Percentiles rank a stretch among this genome's conserved stretches.
These are phyloP conservation scores for Entomortierella lignicola DNA, from an alignment of 192 early-diverging fungal species.

Conservation along the genomic window DNA sequence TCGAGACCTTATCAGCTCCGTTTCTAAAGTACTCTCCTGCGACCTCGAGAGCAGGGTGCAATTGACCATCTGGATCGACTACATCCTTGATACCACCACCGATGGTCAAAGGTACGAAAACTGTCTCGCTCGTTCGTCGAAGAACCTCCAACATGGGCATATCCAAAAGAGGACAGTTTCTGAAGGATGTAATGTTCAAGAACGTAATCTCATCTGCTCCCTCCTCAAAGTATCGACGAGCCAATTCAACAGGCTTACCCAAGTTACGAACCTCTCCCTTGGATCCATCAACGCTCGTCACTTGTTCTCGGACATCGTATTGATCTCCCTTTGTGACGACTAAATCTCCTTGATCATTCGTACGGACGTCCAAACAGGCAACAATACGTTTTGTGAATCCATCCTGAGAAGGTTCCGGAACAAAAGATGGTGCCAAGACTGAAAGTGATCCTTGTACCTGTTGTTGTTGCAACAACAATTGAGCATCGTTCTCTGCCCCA, in stretches of 20 bases:
- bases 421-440: constrained; percentile 17
- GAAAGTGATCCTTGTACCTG: constrained; percentile 29
- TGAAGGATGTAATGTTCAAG: constrained; percentile 98
- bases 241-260: constrained; percentile 97
- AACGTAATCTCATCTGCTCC: constrained; percentile 99
- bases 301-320: constrained; percentile 94
- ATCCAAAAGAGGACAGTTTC: constrained; percentile 89
- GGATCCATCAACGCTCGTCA: constrained; percentile 32
- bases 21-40: constrained; percentile 98
- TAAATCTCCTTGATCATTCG: constrained; percentile 96
- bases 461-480: constrained; percentile 5
- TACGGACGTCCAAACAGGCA: constrained; percentile 96
- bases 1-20: constrained; percentile 99
- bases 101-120: constrained; percentile 99
- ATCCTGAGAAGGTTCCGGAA: constrained; percentile 55
- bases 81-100: constrained; percentile 98
- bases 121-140: constrained; percentile 82
- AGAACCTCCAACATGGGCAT: constrained; percentile 97
- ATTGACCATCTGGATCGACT: constrained; percentile 82
- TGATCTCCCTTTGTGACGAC: constrained; percentile 99
- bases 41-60: constrained; percentile 93
- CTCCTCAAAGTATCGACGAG: constrained; percentile 90
- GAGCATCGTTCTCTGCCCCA: constrained; percentile 22
- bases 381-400: constrained; percentile 90
- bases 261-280: constrained; percentile 84